These are phyloP conservation scores for Neonectria ditissima DNA, from an alignment of 2,329 filamentous ascomycete genomes.

Conservation along the genomic window DNA sequence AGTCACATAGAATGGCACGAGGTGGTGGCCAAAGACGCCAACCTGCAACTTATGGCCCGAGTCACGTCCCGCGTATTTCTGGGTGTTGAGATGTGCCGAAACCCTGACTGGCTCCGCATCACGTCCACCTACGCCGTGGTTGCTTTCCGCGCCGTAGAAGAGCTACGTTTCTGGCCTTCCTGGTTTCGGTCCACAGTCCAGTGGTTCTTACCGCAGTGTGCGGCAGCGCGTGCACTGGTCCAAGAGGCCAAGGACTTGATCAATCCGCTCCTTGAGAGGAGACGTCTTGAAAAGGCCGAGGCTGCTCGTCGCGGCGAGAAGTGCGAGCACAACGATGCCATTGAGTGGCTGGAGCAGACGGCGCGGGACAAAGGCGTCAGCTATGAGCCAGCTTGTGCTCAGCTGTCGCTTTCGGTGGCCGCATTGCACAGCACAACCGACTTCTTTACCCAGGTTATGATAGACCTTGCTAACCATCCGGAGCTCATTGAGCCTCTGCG, in stretches of 20 bases:
- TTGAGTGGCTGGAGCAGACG: conserved; percentile 10
- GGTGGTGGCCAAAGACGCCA: background rate
- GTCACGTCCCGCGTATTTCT: background rate
- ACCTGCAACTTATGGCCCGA: background rate
- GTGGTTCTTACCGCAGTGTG: conserved; percentile 55
- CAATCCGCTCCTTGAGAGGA: conserved; percentile 57
- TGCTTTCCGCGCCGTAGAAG: conserved; percentile 45
- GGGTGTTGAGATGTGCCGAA: background rate
- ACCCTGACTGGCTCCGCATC: background rate
- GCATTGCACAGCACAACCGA: conserved; percentile 13
- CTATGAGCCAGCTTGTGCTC: conserved; percentile 5
- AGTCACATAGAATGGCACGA: background rate
- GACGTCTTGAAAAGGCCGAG: conserved; percentile 55
- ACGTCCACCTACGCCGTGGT: conserved; percentile 49
- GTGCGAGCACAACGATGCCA: no score
- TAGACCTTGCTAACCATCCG: background rate
- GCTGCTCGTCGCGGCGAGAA: conserved; percentile 3
- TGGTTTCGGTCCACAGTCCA: conserved; percentile 60
- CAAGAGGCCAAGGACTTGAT: conserved; percentile 23
- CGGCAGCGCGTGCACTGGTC: conserved; percentile 44
- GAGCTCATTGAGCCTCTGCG: conserved; percentile 8
- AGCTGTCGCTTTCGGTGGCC: conserved; percentile 7
- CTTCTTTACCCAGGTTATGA: conserved; percentile 3
- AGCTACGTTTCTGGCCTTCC: conserved; percentile 56
- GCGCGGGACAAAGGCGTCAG: background rate